Base-by-base conservation (phyloP, 768 basidiomycete genomes). In the Termitomyces heimii region DNA sequence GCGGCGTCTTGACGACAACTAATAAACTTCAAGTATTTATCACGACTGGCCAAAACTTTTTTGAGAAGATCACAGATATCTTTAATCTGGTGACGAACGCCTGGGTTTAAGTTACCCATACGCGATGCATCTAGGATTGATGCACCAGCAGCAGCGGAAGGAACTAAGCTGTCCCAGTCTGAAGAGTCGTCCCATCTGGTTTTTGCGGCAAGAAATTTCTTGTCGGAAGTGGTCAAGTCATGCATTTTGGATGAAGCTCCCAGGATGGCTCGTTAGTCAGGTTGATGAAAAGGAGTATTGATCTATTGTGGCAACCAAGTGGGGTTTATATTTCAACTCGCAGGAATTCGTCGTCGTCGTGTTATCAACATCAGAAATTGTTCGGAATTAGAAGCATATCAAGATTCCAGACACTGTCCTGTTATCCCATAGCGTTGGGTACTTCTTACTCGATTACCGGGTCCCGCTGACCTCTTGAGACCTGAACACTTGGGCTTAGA, bases 21-120 rank as follows among this genome's bases (percentile, higher is more conserved):
- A 3, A 66, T 39, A 44, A 65, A 55, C 10, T 39, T 35, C 6
- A 56, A 50, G 31, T 66, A 66, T 26, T 52, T 56, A 14, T 52
- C 22, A 13, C 44, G 18, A 28, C 55, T 54, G 14, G 53, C 31
- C 3, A 66, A 66, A 4, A 63, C 43, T 22, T 37, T 28, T 35
- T 54, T 39, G 12, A 65, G 52, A 31, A 18, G 29, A 4, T 9
- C 4, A 37, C 32, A 35, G 34, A 50, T 2, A 0, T 26, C 34
- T 26, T 3, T 37, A 8, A 50, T 18, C 34, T 26, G 22, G 9
- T 2, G 34, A 24, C 4, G 14, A 24, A 49, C 4, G 22, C 4
- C 35, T 37, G 34, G 49, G 24, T 4, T 7, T 9, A 49, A 24
- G 20, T 8, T 24, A 9, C 4, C 14, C 9, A 24, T 8, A 18